phyloP scores from a whole-genome alignment of 2,329 filamentous ascomycete species.

The Scleromitrula shiraiana region DNA sequence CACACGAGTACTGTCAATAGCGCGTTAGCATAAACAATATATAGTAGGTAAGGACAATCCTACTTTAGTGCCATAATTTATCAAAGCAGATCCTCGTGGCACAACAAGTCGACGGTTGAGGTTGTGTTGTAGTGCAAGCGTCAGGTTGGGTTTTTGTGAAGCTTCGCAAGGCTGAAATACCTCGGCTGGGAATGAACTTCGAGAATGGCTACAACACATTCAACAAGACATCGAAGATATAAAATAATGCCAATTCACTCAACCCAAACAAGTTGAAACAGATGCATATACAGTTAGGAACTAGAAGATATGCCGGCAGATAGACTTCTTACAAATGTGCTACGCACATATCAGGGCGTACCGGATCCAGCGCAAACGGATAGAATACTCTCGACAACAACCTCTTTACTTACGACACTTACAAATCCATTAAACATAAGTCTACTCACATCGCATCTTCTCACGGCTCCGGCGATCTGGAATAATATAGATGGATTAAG shows the following conservation, averaged over 20 bases:
- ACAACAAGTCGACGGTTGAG: no score
- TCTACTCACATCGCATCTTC: slow-evolving; percentile 47
- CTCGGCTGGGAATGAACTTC: slow-evolving; percentile 4
- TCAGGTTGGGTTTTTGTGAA: no score
- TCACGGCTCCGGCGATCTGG: slow-evolving; percentile 54
- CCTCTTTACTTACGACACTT: slow-evolving; percentile 47
- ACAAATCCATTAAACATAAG: slow-evolving; percentile 52
- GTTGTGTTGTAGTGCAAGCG: no score
- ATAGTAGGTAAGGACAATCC: background rate
- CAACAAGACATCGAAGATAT: background rate
- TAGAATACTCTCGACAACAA: slow-evolving; percentile 40
- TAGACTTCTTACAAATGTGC: slow-evolving; percentile 28
- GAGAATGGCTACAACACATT: background rate
- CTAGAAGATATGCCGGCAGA: slow-evolving; percentile 26
- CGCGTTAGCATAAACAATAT: slow-evolving; percentile 6
- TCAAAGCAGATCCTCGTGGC: no score
- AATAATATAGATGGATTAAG: slow-evolving; percentile 40
- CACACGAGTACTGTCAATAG: slow-evolving; percentile 20
- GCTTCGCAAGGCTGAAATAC: slow-evolving; percentile 2
- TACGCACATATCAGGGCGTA: slow-evolving; percentile 26
- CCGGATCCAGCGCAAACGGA: slow-evolving; percentile 21
- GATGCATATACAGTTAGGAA: no score
- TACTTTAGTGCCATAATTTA: slow-evolving; percentile 20
- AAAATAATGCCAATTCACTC: no score
- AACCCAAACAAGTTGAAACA: no score